Conservation (phyloP, 192 early-diverging fungal genomes). For the Lobulomyces angularis region DNA sequence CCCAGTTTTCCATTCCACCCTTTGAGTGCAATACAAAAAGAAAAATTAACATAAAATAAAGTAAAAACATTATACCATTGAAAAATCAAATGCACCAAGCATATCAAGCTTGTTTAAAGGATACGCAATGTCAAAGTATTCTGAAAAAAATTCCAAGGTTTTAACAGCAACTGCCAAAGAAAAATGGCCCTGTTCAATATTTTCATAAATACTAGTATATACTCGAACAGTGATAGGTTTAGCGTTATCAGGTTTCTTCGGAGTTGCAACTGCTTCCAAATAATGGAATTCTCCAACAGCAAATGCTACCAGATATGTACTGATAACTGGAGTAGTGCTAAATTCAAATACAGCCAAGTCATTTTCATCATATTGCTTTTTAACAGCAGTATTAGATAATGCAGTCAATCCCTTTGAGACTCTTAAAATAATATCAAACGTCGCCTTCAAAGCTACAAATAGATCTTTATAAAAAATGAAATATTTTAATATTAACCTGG, state of each 20-base stretch:
- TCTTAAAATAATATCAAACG: slow-evolving; percentile 78
- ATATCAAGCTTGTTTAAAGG: slow-evolving; percentile 69
- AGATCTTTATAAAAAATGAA: too few species aligned
- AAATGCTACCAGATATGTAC: slow-evolving; percentile 87
- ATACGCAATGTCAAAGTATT: slow-evolving; percentile 77
- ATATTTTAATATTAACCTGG: too few species aligned
- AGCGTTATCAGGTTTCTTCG: slow-evolving; percentile 40
- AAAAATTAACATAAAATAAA: slow-evolving; percentile 79
- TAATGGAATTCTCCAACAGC: slow-evolving; percentile 86
- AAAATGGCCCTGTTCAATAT: slow-evolving; percentile 68
- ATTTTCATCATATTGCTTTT: slow-evolving; percentile 16
- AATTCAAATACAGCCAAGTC: slow-evolving; percentile 48
- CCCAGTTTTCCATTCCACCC: slow-evolving; percentile 94
- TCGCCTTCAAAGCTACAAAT: slow-evolving; percentile 81
- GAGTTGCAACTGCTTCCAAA: slow-evolving; percentile 65
- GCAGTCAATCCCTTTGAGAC: slow-evolving; percentile 63
- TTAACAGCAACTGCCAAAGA: slow-evolving; percentile 64
- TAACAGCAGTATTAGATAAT: slow-evolving; percentile 89
- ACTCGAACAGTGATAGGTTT: slow-evolving; percentile 70
- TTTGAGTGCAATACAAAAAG: slow-evolving; percentile 68
- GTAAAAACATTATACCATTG: slow-evolving; percentile 48
- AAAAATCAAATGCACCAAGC: too few species aligned
- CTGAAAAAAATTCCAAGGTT: slow-evolving; percentile 73
- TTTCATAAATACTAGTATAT: slow-evolving; percentile 72
- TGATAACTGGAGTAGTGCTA: slow-evolving; percentile 84